Evolutionary conservation across 257 asterid species (phyloP), one percentile per base, ranked within the genome.

Genomic region (Ophiorrhiza pumila): DNA sequence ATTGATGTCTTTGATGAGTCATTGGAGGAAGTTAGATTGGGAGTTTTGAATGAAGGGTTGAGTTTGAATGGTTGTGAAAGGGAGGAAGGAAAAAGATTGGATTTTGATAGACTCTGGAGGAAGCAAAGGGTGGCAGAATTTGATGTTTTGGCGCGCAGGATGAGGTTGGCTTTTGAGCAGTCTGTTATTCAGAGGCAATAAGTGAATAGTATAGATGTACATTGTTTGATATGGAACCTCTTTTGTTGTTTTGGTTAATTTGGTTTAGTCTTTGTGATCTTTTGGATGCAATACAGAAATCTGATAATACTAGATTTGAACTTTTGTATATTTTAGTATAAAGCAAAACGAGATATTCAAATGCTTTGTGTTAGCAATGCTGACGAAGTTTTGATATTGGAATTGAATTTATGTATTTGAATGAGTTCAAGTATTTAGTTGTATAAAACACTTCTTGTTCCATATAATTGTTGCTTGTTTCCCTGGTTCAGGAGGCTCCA

Each of bases 61-160:
- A 62, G 78, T 74, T 62, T 70, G 11, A 74, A 70, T 63, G 83
- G 73, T n/a, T n/a, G 35, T 20, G 83, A 69, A 64, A 72, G 71
- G 35, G 76, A 55, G 14, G 46, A 49, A 31, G 75, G 60, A 3
- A 55, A 60, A 34, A 46, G 20, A 49, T 80, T 77, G 74, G 78
- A 86, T 60, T 76, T 87, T 60, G 79, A 78, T 27, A 71, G 74
- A 75, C 85, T 92, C 20, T 89, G 96, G 96, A 87, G 72, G 77
- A 80, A 71, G 81, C 97, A 89, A 78, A 80, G 86, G 79, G 74
- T 89, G 58, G 91, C 88, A 4, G 96, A 91, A 72, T 80, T 89
- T 80, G 91, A 87, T 71, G 93, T 83, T 11, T 77, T 89, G 63
- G 87, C 88, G 2, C 82, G 87, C 49, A 83, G 97, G 39, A 47